These are phyloP conservation scores for Scheffersomyces titani DNA, from an alignment of 1,139 yeast species.

Conservation along the genomic window DNA sequence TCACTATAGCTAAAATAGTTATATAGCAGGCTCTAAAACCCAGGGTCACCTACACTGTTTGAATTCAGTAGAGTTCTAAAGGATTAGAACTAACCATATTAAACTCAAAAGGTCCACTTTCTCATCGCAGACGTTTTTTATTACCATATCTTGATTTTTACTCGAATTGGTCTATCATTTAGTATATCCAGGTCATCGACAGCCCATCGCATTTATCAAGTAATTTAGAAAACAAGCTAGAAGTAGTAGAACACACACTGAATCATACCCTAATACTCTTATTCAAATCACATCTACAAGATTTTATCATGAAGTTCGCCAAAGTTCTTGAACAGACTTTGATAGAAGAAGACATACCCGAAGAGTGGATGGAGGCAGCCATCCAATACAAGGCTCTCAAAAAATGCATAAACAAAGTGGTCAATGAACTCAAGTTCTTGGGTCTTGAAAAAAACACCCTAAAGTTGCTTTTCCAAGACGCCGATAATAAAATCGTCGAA, in stretches of 20 bases:
- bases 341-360: slow-evolving; percentile 61
- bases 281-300: not conserved
- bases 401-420: slow-evolving; percentile 64
- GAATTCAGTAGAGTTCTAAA: not conserved
- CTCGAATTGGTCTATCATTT: not conserved
- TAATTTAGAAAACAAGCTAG: not conserved
- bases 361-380: slow-evolving; percentile 68
- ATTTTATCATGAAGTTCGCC: slow-evolving; percentile 63
- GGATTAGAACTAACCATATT: not conserved
- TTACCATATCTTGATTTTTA: not conserved
- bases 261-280: not conserved
- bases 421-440: slow-evolving; percentile 53
- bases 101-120: not conserved
- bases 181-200: not conserved
- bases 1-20: not conserved
- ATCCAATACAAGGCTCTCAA: slow-evolving; percentile 72
- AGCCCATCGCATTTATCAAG: not conserved
- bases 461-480: slow-evolving; percentile 40
- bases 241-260: not conserved
- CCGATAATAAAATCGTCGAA: slow-evolving; percentile 30
- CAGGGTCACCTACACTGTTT: not conserved
- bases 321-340: slow-evolving; percentile 66
- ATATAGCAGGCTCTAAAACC: not conserved
- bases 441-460: slow-evolving; percentile 56
- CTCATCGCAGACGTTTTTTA: not conserved